Evolutionary conservation across 768 basidiomycete genomes (phyloP).

Genomic region (Lepiota venenata): DNA sequence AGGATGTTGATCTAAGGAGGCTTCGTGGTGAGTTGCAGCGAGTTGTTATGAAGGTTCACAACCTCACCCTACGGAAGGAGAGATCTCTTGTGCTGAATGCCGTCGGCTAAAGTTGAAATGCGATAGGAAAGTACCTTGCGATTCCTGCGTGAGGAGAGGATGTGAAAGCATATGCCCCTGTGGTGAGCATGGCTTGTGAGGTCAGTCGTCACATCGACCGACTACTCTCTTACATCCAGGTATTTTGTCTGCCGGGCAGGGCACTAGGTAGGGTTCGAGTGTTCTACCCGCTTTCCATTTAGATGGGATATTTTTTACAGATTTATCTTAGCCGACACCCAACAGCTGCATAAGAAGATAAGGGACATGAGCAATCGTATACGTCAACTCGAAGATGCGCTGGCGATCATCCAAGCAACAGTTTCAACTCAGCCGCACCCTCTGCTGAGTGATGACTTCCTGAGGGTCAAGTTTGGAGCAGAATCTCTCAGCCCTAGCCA

Average conservation of each 20-base stretch:
- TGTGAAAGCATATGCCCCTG: conserved; percentile 66
- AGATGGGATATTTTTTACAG: conserved; percentile 26
- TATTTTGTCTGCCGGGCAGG: conserved; percentile 48
- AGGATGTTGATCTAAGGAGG: conserved; percentile 50
- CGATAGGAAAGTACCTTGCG: conserved; percentile 50
- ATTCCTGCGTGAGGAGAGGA: conserved; percentile 50
- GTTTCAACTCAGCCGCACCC: conserved; percentile 59
- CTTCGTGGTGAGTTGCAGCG: conserved; percentile 33
- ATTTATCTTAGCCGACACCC: conserved; percentile 65
- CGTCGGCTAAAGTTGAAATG: conserved; percentile 48
- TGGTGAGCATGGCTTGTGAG: conserved; percentile 27
- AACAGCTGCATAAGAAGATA: conserved; percentile 64
- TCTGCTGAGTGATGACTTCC: conserved; percentile 48
- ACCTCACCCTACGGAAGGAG: conserved; percentile 27
- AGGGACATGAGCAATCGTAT: conserved; percentile 66
- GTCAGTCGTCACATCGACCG: background rate
- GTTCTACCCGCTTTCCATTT: background rate
- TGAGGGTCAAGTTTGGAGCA: conserved; percentile 55
- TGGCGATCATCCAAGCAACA: conserved; percentile 57
- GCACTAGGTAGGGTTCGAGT: conserved; percentile 35
- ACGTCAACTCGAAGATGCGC: conserved; percentile 64
- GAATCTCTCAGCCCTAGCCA: conserved; percentile 38
- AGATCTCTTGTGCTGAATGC: conserved; percentile 54
- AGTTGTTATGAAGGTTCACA: conserved; percentile 1
- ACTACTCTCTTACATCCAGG: conserved; percentile 23